A percentile compares a stretch with the other conserved stretches of the same genome.
phyloP scores from a whole-genome alignment of 805 yeast genomes.

The Jamesozyma jinghongensis region DNA sequence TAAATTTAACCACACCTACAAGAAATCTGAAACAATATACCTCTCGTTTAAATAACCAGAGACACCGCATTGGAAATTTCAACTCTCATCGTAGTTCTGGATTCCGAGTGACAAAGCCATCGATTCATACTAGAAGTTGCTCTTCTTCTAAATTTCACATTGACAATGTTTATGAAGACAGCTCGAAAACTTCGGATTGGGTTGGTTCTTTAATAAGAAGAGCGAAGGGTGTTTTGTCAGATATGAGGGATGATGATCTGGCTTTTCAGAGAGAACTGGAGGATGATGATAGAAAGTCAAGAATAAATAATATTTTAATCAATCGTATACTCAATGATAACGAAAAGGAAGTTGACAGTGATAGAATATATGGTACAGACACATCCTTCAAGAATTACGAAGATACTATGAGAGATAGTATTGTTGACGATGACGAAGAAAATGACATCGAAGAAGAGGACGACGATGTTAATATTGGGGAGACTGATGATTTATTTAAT shows the following conservation, averaged over 20 bases:
- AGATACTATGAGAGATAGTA: constrained; percentile 12
- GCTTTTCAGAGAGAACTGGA: constrained; percentile 1
- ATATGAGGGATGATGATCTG: constrained; percentile 9
- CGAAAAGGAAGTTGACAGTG: background rate
- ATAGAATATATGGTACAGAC: constrained; percentile 12
- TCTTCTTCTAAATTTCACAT: background rate
- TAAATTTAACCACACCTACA: constrained; percentile 13
- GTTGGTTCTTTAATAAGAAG: constrained; percentile 16
- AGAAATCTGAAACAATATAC: constrained; percentile 15
- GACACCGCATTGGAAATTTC: background rate
- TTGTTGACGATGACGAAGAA: constrained; percentile 7
- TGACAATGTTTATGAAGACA: constrained; percentile 4
- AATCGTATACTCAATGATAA: background rate
- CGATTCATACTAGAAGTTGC: background rate
- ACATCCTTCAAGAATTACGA: constrained; percentile 15
- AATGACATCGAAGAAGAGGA: background rate
- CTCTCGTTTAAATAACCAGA: constrained; percentile 4
- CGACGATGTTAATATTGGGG: background rate
- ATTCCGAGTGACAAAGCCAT: constrained; percentile 1
- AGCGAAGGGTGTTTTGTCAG: constrained; percentile 17
- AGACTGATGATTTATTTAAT: too few species aligned
- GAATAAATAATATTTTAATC: background rate
- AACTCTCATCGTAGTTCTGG: background rate
- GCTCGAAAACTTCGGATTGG: constrained; percentile 14
- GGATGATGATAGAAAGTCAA: constrained; percentile 3